Conservation (phyloP, 2,329 filamentous ascomycete genomes). For the Coleophoma cylindrospora region DNA sequence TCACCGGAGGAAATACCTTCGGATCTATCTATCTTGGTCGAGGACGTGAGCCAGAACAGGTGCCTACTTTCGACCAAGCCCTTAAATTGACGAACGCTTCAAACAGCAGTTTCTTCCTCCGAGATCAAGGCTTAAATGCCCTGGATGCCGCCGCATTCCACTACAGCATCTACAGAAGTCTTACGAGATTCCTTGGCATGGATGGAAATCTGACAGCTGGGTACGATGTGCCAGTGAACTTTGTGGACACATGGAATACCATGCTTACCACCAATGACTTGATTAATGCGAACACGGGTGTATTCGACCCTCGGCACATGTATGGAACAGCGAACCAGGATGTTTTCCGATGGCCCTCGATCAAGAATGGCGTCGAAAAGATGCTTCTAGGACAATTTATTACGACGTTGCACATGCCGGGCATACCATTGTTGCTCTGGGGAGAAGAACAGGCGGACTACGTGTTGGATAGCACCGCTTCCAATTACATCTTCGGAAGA, state of each 20-base stretch:
- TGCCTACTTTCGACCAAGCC: constrained; percentile 37
- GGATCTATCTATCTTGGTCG: constrained; percentile 58
- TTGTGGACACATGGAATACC: constrained; percentile 44
- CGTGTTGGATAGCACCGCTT: constrained; percentile 56
- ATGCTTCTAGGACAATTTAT: constrained; percentile 54
- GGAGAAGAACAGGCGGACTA: constrained; percentile 65
- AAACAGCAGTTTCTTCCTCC: constrained; percentile 40
- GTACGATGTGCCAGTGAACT: constrained; percentile 49
- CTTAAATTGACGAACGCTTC: constrained; percentile 40
- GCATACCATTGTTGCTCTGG: constrained; percentile 55
- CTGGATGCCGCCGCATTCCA: constrained; percentile 59
- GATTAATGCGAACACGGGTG: constrained; percentile 52
- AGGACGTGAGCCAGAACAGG: constrained; percentile 50
- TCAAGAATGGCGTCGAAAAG: constrained; percentile 50
- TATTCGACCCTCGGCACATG: constrained; percentile 60
- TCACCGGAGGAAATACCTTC: constrained; percentile 56
- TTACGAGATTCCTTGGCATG: constrained; percentile 54
- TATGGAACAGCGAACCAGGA: constrained; percentile 63
- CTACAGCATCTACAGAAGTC: constrained; percentile 58
- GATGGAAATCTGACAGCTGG: constrained; percentile 50
- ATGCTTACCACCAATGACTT: constrained; percentile 55
- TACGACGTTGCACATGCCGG: constrained; percentile 53
- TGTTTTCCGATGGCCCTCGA: constrained; percentile 58
- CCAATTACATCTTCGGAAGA: constrained; percentile 61
- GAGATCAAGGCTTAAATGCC: constrained; percentile 43